Conservation (phyloP, 495 filamentous ascomycete genomes). For the Penicillium antarcticum region DNA sequence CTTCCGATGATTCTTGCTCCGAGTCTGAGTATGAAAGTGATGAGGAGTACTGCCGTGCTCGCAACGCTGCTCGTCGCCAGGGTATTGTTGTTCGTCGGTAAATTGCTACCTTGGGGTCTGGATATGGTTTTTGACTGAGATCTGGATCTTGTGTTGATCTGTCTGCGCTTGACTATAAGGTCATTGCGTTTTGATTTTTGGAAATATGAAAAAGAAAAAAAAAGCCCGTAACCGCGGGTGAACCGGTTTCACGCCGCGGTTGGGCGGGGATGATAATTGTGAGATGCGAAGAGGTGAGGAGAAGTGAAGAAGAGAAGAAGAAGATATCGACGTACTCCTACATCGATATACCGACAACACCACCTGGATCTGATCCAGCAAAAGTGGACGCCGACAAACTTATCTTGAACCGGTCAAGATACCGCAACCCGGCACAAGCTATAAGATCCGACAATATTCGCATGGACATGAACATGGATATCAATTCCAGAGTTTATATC, state of each 20-base stretch:
- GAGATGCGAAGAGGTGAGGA: background rate
- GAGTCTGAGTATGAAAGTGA: slow-evolving; percentile 54
- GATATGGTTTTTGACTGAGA: too few relatives aligned
- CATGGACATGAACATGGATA: background rate
- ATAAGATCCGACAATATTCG: slow-evolving; percentile 12
- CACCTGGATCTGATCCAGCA: slow-evolving; percentile 10
- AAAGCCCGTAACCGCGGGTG: slow-evolving; percentile 21
- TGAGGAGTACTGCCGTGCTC: slow-evolving; percentile 50
- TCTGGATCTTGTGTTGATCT: background rate
- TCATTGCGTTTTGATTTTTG: slow-evolving; percentile 16
- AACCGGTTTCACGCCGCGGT: slow-evolving; percentile 19
- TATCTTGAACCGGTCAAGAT: slow-evolving; percentile 13
- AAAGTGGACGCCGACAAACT: slow-evolving; percentile 19
- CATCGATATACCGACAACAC: slow-evolving; percentile 17
- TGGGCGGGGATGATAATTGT: slow-evolving; percentile 22
- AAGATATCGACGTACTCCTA: background rate
- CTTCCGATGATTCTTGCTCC: slow-evolving; percentile 49
- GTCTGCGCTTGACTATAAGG: slow-evolving; percentile 13
- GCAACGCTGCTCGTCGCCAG: slow-evolving; percentile 61
- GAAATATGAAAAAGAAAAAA: slow-evolving; percentile 23
- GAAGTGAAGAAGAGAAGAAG: slow-evolving; percentile 10
- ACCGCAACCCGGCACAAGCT: slow-evolving; percentile 5
- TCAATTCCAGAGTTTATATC: too few relatives aligned
- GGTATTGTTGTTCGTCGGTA: slow-evolving; percentile 69
- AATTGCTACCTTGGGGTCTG: background rate